phyloP scores from a whole-genome alignment of 495 filamentous ascomycete genomes.

The Hypomontagnella submonticulosa region DNA sequence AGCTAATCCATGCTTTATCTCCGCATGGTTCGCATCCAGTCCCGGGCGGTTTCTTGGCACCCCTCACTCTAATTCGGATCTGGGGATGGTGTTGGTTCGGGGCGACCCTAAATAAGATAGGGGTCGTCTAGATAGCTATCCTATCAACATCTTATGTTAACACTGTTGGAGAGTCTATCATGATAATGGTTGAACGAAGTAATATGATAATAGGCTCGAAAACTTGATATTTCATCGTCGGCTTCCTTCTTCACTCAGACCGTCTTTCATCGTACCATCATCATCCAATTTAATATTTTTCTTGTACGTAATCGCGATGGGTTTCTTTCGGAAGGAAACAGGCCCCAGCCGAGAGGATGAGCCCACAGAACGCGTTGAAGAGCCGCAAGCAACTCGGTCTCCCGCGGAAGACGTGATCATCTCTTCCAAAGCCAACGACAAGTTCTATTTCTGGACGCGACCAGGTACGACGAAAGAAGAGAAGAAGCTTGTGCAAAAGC shows the following conservation, averaged over 20 bases:
- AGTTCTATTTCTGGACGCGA: slow-evolving; percentile 34
- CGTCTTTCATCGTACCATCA: slow-evolving; percentile 6
- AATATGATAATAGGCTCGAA: slow-evolving; percentile 12
- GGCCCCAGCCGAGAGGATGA: slow-evolving; percentile 6
- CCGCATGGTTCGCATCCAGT: not conserved
- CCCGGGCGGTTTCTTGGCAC: slow-evolving; percentile 1
- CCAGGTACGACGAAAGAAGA: slow-evolving; percentile 48
- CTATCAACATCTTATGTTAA: slow-evolving; percentile 10
- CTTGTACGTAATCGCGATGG: slow-evolving; percentile 27
- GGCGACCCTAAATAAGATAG: slow-evolving; percentile 14
- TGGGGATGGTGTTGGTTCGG: not conserved
- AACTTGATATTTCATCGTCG: slow-evolving; percentile 19
- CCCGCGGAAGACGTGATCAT: slow-evolving; percentile 10
- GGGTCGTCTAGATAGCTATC: slow-evolving; percentile 16
- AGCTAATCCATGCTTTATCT: not conserved
- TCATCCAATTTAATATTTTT: slow-evolving; percentile 12
- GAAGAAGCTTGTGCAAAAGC: slow-evolving; percentile 48
- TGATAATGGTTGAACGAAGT: slow-evolving; percentile 4
- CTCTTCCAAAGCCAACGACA: slow-evolving; percentile 19
- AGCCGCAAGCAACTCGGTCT: not conserved
- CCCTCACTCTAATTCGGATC: slow-evolving; percentile 10
- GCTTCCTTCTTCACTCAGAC: slow-evolving; percentile 6
- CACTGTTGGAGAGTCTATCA: slow-evolving; percentile 10
- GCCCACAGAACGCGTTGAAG: not conserved
- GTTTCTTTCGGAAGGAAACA: slow-evolving; percentile 10